Conservation (phyloP, 805 yeast genomes). For the Ogataea siamensis region DNA sequence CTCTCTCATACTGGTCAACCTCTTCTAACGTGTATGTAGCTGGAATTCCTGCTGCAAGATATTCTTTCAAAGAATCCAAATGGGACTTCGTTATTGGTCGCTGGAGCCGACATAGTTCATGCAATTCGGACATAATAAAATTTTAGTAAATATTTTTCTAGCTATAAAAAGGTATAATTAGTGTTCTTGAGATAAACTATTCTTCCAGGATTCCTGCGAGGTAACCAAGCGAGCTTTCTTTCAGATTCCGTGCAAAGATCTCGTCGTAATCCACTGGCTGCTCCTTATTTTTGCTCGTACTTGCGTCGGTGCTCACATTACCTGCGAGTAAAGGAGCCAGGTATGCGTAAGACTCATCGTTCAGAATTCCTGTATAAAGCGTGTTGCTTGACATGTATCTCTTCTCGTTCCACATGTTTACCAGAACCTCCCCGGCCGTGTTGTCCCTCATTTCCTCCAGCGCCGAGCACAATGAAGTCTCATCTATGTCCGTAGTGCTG, state of each 20-base stretch:
- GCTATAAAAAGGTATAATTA: too few relatives aligned
- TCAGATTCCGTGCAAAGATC: slow-evolving; percentile 22
- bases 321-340: slow-evolving; percentile 38
- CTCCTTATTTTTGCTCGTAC: slow-evolving; percentile 2
- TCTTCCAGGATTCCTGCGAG: slow-evolving; percentile 33
- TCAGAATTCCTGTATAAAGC: slow-evolving; percentile 16
- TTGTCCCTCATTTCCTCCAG: slow-evolving; percentile 22
- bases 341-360: slow-evolving; percentile 45
- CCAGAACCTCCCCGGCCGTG: slow-evolving; percentile 22
- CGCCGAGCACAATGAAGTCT: slow-evolving; percentile 31
- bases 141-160: slow-evolving; percentile 1
- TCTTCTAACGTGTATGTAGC: slow-evolving; percentile 82
- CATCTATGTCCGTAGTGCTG: slow-evolving; percentile 8
- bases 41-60: slow-evolving; percentile 66
- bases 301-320: slow-evolving; percentile 13
- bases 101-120: slow-evolving; percentile 54
- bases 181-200: too few relatives aligned
- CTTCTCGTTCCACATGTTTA: slow-evolving; percentile 16
- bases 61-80: slow-evolving; percentile 43
- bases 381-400: slow-evolving; percentile 18
- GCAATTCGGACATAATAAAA: slow-evolving; percentile 62
- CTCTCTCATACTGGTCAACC: slow-evolving; percentile 55
- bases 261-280: slow-evolving; percentile 26
- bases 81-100: slow-evolving; percentile 53
- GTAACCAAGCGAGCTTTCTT: slow-evolving; percentile 37